These are phyloP conservation scores for Leishmania arabica DNA, from an alignment of 208 protist species.

Conservation along the genomic window DNA sequence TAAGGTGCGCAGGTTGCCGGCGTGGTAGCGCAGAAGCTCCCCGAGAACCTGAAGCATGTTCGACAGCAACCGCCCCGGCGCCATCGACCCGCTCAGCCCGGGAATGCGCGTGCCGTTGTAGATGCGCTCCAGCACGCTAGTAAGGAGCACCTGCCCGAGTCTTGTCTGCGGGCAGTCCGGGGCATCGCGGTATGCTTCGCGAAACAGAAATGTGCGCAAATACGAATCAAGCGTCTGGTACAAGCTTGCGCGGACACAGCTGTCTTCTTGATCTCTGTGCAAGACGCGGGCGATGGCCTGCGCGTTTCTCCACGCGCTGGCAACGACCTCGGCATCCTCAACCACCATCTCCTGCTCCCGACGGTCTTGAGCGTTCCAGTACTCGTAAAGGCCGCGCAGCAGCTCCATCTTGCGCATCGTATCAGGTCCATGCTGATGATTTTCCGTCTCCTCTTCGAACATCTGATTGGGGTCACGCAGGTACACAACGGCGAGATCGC, in stretches of 20 bases:
- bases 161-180: conserved; percentile 38
- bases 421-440: conserved; percentile 68
- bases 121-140: conserved; percentile 59
- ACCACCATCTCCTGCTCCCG: conserved; percentile 63
- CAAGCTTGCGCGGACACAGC: conserved; percentile 67
- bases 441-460: conserved; percentile 47
- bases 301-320: conserved; percentile 26
- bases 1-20: conserved; percentile 51
- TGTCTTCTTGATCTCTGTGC: conserved; percentile 45
- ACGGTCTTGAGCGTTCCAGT: conserved; percentile 82
- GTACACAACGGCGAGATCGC: conserved; percentile 42
- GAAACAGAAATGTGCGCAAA: conserved; percentile 67
- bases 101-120: conserved; percentile 82
- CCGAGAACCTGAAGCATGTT: conserved; percentile 59
- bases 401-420: conserved; percentile 88
- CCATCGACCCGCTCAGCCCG: conserved; percentile 55
- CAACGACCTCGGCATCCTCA: conserved; percentile 23
- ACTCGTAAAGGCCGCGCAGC: conserved; percentile 73
- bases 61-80: conserved; percentile 54
- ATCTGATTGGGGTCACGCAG: conserved; percentile 30
- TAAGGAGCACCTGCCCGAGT: conserved; percentile 52
- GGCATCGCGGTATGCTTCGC: conserved; percentile 14
- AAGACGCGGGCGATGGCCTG: conserved; percentile 56
- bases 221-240: conserved; percentile 71
- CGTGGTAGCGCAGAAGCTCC: conserved; percentile 76